Evolutionary conservation across 1,139 yeast genomes (phyloP), one percentile per base, ranked within the genome.

Genomic region (Scheffersomyces parashehatae): DNA sequence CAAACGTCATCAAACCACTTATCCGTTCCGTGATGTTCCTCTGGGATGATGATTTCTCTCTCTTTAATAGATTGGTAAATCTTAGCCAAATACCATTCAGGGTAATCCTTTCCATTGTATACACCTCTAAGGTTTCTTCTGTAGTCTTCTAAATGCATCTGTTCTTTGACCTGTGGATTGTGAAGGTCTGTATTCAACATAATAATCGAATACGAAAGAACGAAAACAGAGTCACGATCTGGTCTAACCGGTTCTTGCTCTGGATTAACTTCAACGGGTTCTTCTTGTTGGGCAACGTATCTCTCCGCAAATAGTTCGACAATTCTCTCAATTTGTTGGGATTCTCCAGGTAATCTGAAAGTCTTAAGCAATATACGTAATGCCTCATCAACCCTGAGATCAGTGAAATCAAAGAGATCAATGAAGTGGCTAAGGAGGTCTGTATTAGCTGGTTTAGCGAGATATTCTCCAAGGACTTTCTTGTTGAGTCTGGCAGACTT

Each of bases 1-100:
- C 99, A 95, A 13, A 86, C 83, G 58, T 88, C 93, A 59, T 91
- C 98, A 66, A 91, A 93, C 83, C 96, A 86, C 58, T 87, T 90
- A 37, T 83, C 84, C 3, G 87, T 79, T 34, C 89, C 90, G 58
- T 85, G 90, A 56, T 91, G 98, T 60, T 95, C 99, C 56, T 93
- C 99, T 0, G 99, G 98, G 91, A 95, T 88, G 43, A 95, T 89
- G 50, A 93, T 93, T 64, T 95, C 99, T 41, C 88, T 80, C 43
- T 85, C 89, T 51, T 81, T 79, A 46, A 95, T 91, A 1, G 96
- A 86, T 33, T 77, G 70, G 62, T 87, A 95, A 33, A 93, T 89
- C 52, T 81, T 87, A 45, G 85, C 82, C 51, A 93, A 71, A 55
- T 88, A 90, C 93, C 95, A 87, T 37, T 77, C 80, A 1, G 96